Conservation (phyloP, 2,329 filamentous ascomycete genomes). For the Phoma sp. region DNA sequence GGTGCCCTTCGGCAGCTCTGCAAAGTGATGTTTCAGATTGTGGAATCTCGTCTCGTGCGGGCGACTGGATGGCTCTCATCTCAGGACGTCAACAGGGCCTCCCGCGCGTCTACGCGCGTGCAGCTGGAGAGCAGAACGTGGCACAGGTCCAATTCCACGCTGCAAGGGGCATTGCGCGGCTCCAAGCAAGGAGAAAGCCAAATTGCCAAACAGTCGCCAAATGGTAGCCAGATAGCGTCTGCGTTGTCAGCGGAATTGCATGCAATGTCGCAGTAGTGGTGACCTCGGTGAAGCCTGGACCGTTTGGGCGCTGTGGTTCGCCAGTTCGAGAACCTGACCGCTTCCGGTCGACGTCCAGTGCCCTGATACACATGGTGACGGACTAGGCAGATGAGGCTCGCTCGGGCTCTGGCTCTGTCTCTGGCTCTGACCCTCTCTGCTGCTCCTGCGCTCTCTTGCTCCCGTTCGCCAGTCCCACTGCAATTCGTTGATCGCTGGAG, state of each 20-base stretch:
- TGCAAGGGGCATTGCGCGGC: conserved; percentile 10
- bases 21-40: conserved; percentile 31
- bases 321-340: conserved; percentile 7
- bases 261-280: conserved; percentile 6
- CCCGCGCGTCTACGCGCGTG: conserved; percentile 23
- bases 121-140: conserved; percentile 1
- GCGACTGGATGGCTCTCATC: conserved; percentile 15
- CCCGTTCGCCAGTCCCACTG: background rate
- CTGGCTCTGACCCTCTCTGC: background rate
- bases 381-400: conserved; percentile 2
- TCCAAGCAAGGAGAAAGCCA: conserved; percentile 9
- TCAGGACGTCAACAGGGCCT: conserved; percentile 8
- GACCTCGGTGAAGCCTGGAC: conserved; percentile 21
- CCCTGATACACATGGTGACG: conserved; percentile 9
- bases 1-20: conserved; percentile 22
- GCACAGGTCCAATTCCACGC: conserved; percentile 7
- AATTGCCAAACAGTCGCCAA: background rate
- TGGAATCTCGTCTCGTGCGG: conserved; percentile 4
- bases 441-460: conserved; percentile 5
- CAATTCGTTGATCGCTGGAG: conserved; percentile 8
- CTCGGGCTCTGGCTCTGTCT: background rate
- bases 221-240: background rate
- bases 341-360: conserved; percentile 2
- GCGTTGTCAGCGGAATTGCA: conserved; percentile 20
- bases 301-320: conserved; percentile 3